Percentiles rank a stretch among this genome's conserved stretches.
These are phyloP conservation scores for Cordia subcordata DNA, from an alignment of 257 asterid genomes.

Conservation along the genomic window DNA sequence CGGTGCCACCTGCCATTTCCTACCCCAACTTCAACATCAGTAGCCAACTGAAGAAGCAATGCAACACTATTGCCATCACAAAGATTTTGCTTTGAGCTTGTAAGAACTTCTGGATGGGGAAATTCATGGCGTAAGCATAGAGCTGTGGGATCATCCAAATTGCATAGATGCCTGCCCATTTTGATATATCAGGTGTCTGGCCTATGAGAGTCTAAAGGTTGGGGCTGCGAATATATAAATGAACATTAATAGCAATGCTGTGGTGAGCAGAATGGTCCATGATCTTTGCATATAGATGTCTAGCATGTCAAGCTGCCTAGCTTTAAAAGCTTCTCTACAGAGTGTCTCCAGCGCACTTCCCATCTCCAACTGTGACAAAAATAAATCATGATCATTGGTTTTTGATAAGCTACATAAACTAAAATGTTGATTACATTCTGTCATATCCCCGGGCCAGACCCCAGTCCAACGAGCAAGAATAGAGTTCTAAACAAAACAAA, in stretches of 20 bases:
- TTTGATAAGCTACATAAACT: too few relatives aligned
- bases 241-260: constrained; percentile 22
- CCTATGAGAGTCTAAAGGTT: constrained; percentile 34
- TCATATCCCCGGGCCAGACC: too few relatives aligned
- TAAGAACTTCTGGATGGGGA: constrained; percentile 46
- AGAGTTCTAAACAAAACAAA: too few relatives aligned
- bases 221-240: constrained; percentile 34
- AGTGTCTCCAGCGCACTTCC: constrained; percentile 57
- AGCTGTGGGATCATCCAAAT: constrained; percentile 64
- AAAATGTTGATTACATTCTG: too few relatives aligned
- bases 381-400: too few relatives aligned
- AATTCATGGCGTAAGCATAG: constrained; percentile 47
- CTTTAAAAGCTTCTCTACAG: constrained; percentile 58
- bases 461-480: too few relatives aligned
- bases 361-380: constrained; percentile 33
- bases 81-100: constrained; percentile 61
- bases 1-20: constrained; percentile 53
- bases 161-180: constrained; percentile 31
- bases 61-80: constrained; percentile 32
- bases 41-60: constrained; percentile 43
- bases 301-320: constrained; percentile 42
- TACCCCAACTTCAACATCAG: constrained; percentile 44
- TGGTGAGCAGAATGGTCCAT: constrained; percentile 40
- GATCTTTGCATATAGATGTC: constrained; percentile 48
- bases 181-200: constrained; percentile 35